A percentile compares a stretch with the other conserved stretches of the same genome.
Evolutionary conservation across 2,329 filamentous ascomycete species (phyloP).

Genomic region (Cladosporium sp.): DNA sequence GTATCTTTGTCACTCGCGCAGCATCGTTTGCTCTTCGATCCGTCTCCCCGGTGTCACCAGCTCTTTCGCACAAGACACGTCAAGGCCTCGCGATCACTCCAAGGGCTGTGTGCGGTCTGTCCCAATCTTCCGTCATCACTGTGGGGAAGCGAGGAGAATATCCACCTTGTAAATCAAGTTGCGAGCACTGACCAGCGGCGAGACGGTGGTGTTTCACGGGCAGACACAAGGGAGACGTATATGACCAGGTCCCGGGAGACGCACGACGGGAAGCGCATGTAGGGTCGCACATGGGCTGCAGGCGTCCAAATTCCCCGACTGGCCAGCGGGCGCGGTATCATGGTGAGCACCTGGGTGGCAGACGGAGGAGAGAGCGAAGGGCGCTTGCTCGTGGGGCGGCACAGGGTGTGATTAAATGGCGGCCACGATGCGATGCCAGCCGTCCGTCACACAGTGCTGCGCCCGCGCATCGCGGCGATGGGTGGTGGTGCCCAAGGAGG

Average conservation of each 20-base stretch:
- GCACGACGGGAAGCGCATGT: slow-evolving; percentile 1
- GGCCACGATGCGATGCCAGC: slow-evolving; percentile 9
- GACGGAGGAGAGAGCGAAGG: too few relatives aligned
- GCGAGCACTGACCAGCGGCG: slow-evolving; percentile 4
- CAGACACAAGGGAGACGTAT: background rate
- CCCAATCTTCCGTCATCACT: slow-evolving; percentile 1
- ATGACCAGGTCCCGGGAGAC: slow-evolving; percentile 1
- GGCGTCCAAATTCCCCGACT: slow-evolving; percentile 11
- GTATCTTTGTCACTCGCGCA: too few relatives aligned
- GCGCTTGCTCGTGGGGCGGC: slow-evolving; percentile 6
- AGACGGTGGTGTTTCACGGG: background rate
- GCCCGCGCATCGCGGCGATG: background rate
- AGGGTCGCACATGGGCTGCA: slow-evolving; percentile 6
- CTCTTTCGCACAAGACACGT: too few relatives aligned
- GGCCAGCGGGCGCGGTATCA: background rate
- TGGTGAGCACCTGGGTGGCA: background rate
- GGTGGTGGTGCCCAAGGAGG: background rate
- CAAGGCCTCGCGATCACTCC: too few relatives aligned
- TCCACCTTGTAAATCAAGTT: slow-evolving; percentile 4
- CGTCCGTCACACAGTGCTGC: background rate
- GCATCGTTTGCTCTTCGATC: too few relatives aligned
- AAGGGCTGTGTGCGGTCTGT: background rate
- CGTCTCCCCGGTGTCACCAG: too few relatives aligned
- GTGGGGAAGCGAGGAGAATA: slow-evolving; percentile 3
- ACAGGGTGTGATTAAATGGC: slow-evolving; percentile 5